Conservation (phyloP, 2,329 filamentous ascomycete species). For the Trichoderma harzianum region DNA sequence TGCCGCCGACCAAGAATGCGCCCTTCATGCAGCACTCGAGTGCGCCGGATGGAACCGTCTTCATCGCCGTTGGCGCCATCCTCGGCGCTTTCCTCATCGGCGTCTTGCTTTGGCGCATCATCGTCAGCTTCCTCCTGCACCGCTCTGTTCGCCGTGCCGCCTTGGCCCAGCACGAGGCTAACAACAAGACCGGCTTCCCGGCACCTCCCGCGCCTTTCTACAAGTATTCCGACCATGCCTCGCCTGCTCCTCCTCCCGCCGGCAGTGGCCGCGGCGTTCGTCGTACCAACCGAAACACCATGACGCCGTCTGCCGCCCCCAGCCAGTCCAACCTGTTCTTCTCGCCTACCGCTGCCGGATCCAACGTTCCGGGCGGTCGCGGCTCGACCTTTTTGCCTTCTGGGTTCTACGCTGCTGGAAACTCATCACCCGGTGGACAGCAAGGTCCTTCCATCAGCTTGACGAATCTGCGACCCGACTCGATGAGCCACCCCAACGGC, state of each 20-base stretch:
- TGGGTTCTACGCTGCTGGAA: constrained; percentile 80
- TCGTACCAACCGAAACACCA: constrained; percentile 49
- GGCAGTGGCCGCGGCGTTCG: constrained; percentile 47
- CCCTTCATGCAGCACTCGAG: constrained; percentile 88
- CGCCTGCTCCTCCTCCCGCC: constrained; percentile 43
- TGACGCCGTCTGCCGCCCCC: constrained; percentile 51
- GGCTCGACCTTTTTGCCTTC: constrained; percentile 81
- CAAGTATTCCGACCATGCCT: constrained; percentile 60
- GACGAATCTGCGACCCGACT: constrained; percentile 59
- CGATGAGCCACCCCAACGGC: constrained; percentile 45
- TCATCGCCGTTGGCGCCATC: constrained; percentile 88
- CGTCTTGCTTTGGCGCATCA: constrained; percentile 82
- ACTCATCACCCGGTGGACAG: constrained; percentile 46
- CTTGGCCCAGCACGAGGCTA: constrained; percentile 65
- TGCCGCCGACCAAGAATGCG: constrained; percentile 79
- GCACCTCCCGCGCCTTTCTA: constrained; percentile 58
- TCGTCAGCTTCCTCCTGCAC: constrained; percentile 88
- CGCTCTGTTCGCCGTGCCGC: constrained; percentile 85
- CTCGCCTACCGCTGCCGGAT: constrained; percentile 77
- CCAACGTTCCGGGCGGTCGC: constrained; percentile 60
- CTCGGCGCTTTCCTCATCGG: constrained; percentile 77
- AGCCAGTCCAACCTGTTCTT: constrained; percentile 82
- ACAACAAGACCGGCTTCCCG: constrained; percentile 65
- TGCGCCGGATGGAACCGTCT: constrained; percentile 88
- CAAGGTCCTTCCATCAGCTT: constrained; percentile 56